Base-by-base conservation (phyloP, 2,329 filamentous ascomycete species). In the Sordariomycetes sp. region DNA sequence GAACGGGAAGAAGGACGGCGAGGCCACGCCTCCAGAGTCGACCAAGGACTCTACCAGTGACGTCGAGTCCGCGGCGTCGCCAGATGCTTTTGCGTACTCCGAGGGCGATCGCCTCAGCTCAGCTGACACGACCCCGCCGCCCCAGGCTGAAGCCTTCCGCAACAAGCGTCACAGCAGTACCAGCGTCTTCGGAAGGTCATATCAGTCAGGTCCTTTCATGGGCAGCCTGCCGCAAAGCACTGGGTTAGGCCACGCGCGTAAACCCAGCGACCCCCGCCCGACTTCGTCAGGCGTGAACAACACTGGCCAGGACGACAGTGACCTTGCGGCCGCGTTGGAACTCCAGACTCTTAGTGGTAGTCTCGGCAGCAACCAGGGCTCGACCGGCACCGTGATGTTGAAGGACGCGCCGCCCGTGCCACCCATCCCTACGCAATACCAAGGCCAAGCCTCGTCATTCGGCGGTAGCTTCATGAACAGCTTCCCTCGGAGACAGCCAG, bases 271-370 rank as follows among this genome's bases (percentile, higher is more conserved):
- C 42, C 83, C 88, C 46, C 79, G 86, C 21, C 86, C 87, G 19
- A 73, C 74, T 21, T 94, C 87, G 2, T 87, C 86, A 6, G 86
- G 87, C 24, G 76, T 75, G 45, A 85, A 81, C 51, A 66, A 69
- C 34, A 80, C 78, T 8, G 82, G 86, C 36, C 79, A 90, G 48
- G 86, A 93, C 43, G 88, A 94, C 51, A 82, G 79, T 30, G 86
- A 93, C 44, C 70, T 96, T 39, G 90, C 87, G 15, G 88, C 88
- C 11, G 88, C 90, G 4, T 86, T 95, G 32, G 86, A 92, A 46
- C 68, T 94, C 44, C 76, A n/a, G n/a, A n/a, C n/a, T n/a, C n/a
- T 94, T 42, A 90, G 84, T 59, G 93, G 86, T 69, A 94, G 86
- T 57, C 92, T 94, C 55, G 80, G 81, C 44, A 95, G 87, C 55